Conservation (phyloP, 139 green algal species). For the Pleodorina starrii region DNA sequence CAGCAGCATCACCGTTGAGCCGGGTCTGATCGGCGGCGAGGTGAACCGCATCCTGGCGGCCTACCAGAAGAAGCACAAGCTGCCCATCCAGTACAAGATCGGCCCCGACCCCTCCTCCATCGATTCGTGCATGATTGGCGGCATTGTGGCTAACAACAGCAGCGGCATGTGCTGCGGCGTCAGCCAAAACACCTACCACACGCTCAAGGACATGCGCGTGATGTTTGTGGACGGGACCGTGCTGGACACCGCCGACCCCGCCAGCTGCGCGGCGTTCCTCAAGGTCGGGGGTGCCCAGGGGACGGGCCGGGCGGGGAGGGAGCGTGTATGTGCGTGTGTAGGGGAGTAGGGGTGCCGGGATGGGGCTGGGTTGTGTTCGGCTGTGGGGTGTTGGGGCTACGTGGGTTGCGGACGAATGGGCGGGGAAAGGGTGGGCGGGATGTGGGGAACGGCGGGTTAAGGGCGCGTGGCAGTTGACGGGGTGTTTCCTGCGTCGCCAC, state of each 20-base stretch:
- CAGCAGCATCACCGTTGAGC: slow-evolving; percentile 94
- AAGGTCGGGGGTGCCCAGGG: too few species aligned
- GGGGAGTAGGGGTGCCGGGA: too few species aligned
- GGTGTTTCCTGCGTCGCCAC: too few species aligned
- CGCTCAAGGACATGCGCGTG: slow-evolving; percentile 95
- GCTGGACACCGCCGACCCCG: slow-evolving; percentile 92
- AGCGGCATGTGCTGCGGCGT: slow-evolving; percentile 99
- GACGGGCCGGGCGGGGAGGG: too few species aligned
- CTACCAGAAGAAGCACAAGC: slow-evolving; percentile 82
- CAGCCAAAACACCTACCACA: slow-evolving; percentile 96
- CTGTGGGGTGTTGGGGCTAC: too few species aligned
- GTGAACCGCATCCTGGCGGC: slow-evolving; percentile 92
- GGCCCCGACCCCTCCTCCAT: slow-evolving; percentile 97
- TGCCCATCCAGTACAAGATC: slow-evolving; percentile 97
- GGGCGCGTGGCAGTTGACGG: too few species aligned
- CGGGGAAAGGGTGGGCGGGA: too few species aligned
- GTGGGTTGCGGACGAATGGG: too few species aligned
- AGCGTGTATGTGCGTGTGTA: too few species aligned
- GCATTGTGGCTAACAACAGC: slow-evolving; percentile 98
- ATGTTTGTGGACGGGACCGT: slow-evolving; percentile 96
- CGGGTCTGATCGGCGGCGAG: slow-evolving; percentile 96
- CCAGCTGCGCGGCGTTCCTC: slow-evolving; percentile 83
- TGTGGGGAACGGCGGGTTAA: too few species aligned
- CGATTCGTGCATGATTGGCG: slow-evolving; percentile 90
- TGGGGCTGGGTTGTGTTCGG: too few species aligned